Evolutionary conservation across 371 early-diverging fungal species (phyloP), one percentile per base, ranked within the genome.

Genomic region (Lichtheimia ornata): DNA sequence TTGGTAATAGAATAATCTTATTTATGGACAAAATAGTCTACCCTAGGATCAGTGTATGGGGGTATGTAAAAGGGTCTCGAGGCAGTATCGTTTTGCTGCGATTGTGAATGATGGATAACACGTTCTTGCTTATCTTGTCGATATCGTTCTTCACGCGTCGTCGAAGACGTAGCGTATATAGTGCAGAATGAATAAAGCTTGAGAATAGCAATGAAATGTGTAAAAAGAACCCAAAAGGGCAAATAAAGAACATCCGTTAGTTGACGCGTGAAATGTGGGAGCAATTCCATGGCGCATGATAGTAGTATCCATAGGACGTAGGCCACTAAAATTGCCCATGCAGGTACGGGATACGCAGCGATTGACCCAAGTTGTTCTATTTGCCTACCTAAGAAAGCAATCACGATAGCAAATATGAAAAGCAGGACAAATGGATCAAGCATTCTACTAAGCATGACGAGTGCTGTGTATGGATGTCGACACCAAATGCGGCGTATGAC

Each of bases 391-490:
- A 53, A 40, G 66, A 74, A 74, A 41, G 72, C 66, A 28, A 67
- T 54, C n/a, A 88, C 86, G 11, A 84, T 77, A 30, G 82, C 66
- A 1, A 87, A 87, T 0, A 87, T 86, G 4, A 85, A 76, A 15
- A 88, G 72, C 18, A 88, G 69, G 0, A 86, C 85, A 66, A 88
- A 67, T 0, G 88, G 87, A 60, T 88, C 87, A 65, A 87, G 83
- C 53, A 87, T 72, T 67, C 87, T 87, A 74, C 87, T 86, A 14
- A 88, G 62, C 88, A 88, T 88, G 6, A 85, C 83, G 53, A 88
- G 87, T 18, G 88, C 88, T 12, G 84, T 85, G 61, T 79, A 88
- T 2, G 87, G 88, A 58, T 87, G 79, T 14, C 87, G 81, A 13
- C 53, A 56, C 88, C 88, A 88, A 50, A 88, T 80, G 24, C 60